Evolutionary conservation across 2,329 filamentous ascomycete species (phyloP).

Genomic region (Colletotrichum tamarilloi): DNA sequence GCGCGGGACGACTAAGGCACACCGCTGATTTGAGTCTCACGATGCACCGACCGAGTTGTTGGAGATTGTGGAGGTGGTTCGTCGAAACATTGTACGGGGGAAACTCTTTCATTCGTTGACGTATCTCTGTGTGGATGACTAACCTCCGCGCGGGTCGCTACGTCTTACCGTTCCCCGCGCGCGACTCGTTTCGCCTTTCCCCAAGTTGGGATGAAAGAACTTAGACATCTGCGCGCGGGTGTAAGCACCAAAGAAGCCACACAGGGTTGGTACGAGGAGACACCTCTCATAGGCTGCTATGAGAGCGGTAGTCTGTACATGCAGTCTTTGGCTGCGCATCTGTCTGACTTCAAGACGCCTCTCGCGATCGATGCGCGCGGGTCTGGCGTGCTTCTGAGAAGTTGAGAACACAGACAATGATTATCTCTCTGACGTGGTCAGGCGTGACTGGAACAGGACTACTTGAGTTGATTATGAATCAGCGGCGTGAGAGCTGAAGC

Average conservation of each 20-base stretch:
- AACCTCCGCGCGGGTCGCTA: slow-evolving; percentile 17
- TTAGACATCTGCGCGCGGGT: background rate
- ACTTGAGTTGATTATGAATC: too few species aligned
- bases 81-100: background rate
- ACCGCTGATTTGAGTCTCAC: background rate
- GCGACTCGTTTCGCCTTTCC: slow-evolving; percentile 6
- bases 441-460: too few species aligned
- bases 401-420: background rate
- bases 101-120: background rate
- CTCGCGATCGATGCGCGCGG: background rate
- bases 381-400: background rate
- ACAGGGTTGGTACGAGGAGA: background rate
- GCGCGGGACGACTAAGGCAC: background rate
- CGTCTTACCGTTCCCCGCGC: background rate
- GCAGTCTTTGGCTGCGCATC: background rate
- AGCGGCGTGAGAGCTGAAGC: too few species aligned
- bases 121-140: background rate
- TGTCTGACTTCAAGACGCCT: background rate
- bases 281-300: background rate
- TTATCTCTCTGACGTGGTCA: background rate
- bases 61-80: background rate
- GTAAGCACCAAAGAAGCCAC: background rate
- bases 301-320: background rate
- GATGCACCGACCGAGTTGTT: background rate
- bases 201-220: background rate